Conservation (phyloP, 179 eudicot genomes). For the Actinidia arguta region DNA sequence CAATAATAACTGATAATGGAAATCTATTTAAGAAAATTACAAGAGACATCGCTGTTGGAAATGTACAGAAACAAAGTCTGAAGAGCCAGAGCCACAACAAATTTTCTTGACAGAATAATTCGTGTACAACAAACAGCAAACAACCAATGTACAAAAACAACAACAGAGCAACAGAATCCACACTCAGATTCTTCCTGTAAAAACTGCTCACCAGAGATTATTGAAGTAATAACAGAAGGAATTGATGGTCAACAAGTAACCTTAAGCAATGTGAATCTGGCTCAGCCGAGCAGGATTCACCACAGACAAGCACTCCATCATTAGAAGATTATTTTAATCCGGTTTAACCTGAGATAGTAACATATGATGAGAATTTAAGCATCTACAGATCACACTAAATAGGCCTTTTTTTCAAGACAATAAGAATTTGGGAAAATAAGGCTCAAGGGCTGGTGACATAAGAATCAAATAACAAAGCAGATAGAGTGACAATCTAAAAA, state of each 20-base stretch:
- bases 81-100: neutral
- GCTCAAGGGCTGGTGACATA: neutral
- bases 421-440: neutral
- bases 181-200: neutral
- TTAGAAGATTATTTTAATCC: neutral
- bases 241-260: constrained; percentile 2
- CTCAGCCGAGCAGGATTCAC: constrained; percentile 8
- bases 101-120: neutral
- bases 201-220: neutral
- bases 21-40: neutral
- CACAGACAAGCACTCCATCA: neutral
- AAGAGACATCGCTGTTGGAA: neutral
- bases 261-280: neutral
- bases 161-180: neutral
- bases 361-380: neutral
- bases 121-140: neutral
- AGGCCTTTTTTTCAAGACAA: neutral
- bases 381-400: neutral
- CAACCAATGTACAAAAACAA: neutral
- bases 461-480: constrained; percentile 2
- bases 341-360: constrained; percentile 13
- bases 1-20: neutral
- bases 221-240: neutral
- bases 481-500: neutral
- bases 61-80: neutral